Conservation (phyloP, 805 yeast species). For the Nakazawaea peltata region DNA sequence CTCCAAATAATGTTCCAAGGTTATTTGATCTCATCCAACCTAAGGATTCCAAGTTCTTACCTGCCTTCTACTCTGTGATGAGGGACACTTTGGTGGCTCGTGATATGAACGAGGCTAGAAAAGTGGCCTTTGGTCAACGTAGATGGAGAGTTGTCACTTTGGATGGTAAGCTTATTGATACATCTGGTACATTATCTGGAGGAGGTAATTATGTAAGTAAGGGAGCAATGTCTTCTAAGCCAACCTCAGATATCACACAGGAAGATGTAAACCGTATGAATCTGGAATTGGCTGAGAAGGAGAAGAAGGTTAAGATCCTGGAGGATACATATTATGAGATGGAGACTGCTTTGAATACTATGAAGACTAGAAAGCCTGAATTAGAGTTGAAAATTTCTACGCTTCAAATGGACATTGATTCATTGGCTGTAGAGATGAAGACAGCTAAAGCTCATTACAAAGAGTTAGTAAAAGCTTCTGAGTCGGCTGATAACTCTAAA, state of each 20-base stretch:
- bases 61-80: slow-evolving; percentile 85
- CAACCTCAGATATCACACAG: slow-evolving; percentile 34
- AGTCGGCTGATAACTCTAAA: slow-evolving; percentile 12
- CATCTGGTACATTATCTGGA: slow-evolving; percentile 94
- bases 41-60: slow-evolving; percentile 56
- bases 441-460: slow-evolving; percentile 36
- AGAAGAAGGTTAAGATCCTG: slow-evolving; percentile 41
- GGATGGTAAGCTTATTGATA: slow-evolving; percentile 87
- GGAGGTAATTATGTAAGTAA: slow-evolving; percentile 70
- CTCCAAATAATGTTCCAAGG: slow-evolving; percentile 75
- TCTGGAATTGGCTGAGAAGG: slow-evolving; percentile 43
- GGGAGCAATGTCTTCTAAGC: slow-evolving; percentile 67
- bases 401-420: slow-evolving; percentile 53
- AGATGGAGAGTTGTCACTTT: slow-evolving; percentile 87
- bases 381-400: slow-evolving; percentile 56
- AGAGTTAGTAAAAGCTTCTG: slow-evolving; percentile 19
- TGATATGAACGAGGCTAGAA: slow-evolving; percentile 71
- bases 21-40: slow-evolving; percentile 78
- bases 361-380: slow-evolving; percentile 64
- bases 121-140: slow-evolving; percentile 66
- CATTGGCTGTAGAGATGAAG: slow-evolving; percentile 44
- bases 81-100: slow-evolving; percentile 84
- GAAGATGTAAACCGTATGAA: slow-evolving; percentile 50
- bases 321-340: slow-evolving; percentile 47
- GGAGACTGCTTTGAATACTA: slow-evolving; percentile 46